Percentiles rank a stretch among this genome's conserved stretches.
These are phyloP conservation scores for Malassezia yamatoensis DNA, from an alignment of 1,284 basidiomycete species.

Conservation along the genomic window DNA sequence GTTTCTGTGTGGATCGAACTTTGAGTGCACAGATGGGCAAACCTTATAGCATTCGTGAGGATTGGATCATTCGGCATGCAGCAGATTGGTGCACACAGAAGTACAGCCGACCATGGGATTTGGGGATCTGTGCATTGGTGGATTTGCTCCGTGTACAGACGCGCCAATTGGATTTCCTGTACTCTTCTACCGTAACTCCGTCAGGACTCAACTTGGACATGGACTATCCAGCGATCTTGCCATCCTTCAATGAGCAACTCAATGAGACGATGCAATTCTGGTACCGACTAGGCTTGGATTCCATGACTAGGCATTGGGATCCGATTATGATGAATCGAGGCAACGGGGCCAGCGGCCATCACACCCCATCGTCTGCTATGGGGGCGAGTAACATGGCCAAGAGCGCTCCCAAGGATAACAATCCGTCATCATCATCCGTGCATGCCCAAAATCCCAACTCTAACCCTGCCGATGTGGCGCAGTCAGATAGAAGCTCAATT, in stretches of 20 bases:
- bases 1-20: constrained; percentile 75
- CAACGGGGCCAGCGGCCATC: neutral
- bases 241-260: constrained; percentile 72
- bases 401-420: neutral
- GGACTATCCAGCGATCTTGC: constrained; percentile 73
- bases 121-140: constrained; percentile 35
- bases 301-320: constrained; percentile 3
- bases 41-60: constrained; percentile 74
- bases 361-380: neutral
- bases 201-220: constrained; percentile 77
- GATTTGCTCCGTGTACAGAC: constrained; percentile 51
- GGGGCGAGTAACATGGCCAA: neutral
- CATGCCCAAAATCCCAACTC: neutral
- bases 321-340: neutral
- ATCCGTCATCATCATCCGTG: neutral
- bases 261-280: constrained; percentile 50
- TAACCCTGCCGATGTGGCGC: neutral
- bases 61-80: constrained; percentile 68
- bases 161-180: constrained; percentile 76
- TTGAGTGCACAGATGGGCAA: constrained; percentile 82
- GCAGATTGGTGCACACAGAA: constrained; percentile 56
- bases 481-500: neutral
- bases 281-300: constrained; percentile 16
- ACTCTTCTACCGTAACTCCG: constrained; percentile 67
- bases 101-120: constrained; percentile 39